phyloP scores from a whole-genome alignment of 129 eudicot species.

The Scalesia atractyloides region DNA sequence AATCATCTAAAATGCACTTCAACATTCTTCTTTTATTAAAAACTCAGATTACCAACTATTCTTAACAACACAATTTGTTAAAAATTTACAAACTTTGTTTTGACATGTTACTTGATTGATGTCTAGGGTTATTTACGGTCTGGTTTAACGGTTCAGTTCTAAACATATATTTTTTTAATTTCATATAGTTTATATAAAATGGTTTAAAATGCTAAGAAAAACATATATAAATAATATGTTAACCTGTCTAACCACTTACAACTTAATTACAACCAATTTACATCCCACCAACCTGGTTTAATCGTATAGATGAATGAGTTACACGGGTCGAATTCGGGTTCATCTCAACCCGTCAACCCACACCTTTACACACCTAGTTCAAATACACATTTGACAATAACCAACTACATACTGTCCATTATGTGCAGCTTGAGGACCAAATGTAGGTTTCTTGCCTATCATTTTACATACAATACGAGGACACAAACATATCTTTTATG shows the following conservation, averaged over 20 bases:
- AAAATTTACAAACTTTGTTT: too few relatives aligned
- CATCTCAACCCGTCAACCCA: not conserved
- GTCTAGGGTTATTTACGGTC: too few relatives aligned
- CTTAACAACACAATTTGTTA: too few relatives aligned
- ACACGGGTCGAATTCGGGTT: not conserved
- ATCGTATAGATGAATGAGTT: not conserved
- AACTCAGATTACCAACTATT: too few relatives aligned
- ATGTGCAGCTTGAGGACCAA: conserved; percentile 8
- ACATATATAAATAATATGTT: too few relatives aligned
- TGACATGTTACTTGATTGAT: too few relatives aligned
- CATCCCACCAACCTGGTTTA: not conserved
- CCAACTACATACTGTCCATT: conserved; percentile 2
- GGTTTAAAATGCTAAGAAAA: too few relatives aligned
- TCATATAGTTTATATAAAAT: too few relatives aligned
- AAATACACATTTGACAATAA: not conserved
- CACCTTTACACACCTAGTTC: not conserved
- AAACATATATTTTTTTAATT: too few relatives aligned
- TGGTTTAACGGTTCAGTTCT: too few relatives aligned
- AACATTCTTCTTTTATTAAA: too few relatives aligned
- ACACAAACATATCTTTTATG: not conserved
- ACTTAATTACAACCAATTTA: not conserved
- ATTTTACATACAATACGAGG: not conserved
- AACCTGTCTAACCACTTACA: not conserved
- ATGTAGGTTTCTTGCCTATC: not conserved
- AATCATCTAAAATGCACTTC: not conserved